Conservation (phyloP, 2,329 filamentous ascomycete genomes). For the Trichoderma afroharzianum region DNA sequence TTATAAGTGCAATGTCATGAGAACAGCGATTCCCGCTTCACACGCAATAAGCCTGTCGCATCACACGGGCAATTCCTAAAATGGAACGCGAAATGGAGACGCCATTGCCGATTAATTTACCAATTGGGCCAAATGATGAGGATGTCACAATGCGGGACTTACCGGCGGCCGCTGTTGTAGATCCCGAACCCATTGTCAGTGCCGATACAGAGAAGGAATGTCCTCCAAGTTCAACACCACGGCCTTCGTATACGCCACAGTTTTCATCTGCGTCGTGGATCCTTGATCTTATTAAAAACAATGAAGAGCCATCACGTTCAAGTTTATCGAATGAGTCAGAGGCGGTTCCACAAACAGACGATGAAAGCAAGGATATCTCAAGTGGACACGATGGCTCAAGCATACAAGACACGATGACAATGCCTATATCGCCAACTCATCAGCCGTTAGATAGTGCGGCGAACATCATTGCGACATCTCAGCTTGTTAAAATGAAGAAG, state of each 20-base stretch:
- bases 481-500: slow-evolving; percentile 25
- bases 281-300: slow-evolving; percentile 26
- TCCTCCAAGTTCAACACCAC: background rate
- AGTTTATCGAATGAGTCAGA: background rate
- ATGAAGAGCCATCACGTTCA: background rate
- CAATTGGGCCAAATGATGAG: background rate
- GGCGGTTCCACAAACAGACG: background rate
- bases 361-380: background rate
- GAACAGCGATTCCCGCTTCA: background rate
- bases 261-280: slow-evolving; percentile 30
- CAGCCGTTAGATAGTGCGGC: background rate
- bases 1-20: slow-evolving; percentile 2
- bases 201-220: background rate
- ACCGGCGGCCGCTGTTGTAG: background rate
- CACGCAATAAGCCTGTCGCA: background rate
- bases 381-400: background rate
- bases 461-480: background rate
- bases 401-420: slow-evolving; percentile 12
- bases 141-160: background rate
- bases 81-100: background rate
- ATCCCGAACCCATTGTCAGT: background rate
- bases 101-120: background rate
- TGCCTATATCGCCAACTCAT: slow-evolving; percentile 8
- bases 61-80: background rate
- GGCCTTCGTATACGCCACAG: slow-evolving; percentile 28